Evolutionary conservation across 2,329 filamentous ascomycete species (phyloP).

Genomic region (Metarhizium guizhouense): DNA sequence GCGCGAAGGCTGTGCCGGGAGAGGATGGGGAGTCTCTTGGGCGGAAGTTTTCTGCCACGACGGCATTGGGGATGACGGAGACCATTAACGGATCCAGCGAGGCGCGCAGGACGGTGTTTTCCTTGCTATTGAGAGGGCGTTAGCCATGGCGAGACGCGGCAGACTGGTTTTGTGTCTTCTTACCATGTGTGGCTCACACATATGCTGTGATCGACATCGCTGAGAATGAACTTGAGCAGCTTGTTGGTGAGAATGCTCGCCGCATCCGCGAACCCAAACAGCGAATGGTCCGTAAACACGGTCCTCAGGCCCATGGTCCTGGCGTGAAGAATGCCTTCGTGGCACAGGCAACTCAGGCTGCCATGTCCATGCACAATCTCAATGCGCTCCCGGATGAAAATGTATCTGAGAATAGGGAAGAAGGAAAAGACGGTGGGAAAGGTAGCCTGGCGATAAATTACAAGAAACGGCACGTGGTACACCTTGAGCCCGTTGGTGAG

Average conservation of each 20-base stretch:
- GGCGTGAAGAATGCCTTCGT: slow-evolving; percentile 90
- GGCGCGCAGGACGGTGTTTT: slow-evolving; percentile 91
- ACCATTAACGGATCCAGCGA: slow-evolving; percentile 95
- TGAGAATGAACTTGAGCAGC: slow-evolving; percentile 88
- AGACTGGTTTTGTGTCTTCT: slow-evolving; percentile 12
- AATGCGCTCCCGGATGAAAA: slow-evolving; percentile 86
- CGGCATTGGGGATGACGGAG: slow-evolving; percentile 93
- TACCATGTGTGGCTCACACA: slow-evolving; percentile 98
- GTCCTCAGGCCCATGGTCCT: slow-evolving; percentile 93
- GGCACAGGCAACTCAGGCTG: slow-evolving; percentile 84
- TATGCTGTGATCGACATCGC: slow-evolving; percentile 96
- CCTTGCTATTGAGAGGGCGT: slow-evolving; percentile 55
- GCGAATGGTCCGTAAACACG: slow-evolving; percentile 93
- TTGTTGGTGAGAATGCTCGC: slow-evolving; percentile 96
- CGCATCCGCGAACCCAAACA: slow-evolving; percentile 96
- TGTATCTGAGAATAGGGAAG: slow-evolving; percentile 95
- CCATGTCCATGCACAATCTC: slow-evolving; percentile 98
- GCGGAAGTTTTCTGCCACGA: slow-evolving; percentile 92
- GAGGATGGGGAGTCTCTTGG: slow-evolving; percentile 42
- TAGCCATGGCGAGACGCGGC: too few relatives aligned
- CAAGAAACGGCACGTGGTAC: slow-evolving; percentile 92
- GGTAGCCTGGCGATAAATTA: slow-evolving; percentile 88
- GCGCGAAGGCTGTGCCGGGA: slow-evolving; percentile 25
- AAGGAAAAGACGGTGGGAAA: slow-evolving; percentile 98
- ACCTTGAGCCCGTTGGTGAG: slow-evolving; percentile 97